Base-by-base conservation (phyloP, 345 rosid species). In the Laguncularia racemosa region DNA sequence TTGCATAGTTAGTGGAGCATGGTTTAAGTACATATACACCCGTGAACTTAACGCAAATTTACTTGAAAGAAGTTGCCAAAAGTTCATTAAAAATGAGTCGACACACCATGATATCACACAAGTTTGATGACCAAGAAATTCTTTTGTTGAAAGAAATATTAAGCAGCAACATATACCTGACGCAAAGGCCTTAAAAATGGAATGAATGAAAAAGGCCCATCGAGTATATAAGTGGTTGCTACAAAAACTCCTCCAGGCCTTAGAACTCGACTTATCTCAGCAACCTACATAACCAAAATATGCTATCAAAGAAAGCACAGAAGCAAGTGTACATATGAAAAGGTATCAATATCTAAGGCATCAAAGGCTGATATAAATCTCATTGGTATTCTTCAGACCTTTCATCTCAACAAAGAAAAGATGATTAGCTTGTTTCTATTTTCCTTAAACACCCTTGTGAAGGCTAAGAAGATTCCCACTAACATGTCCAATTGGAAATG, bases 201-300 rank as follows among this genome's bases (percentile, higher is more conserved):
- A 51, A 79, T 48, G 16, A 77, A 63, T 0, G 57, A 44, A 53
- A 65, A 76, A 52, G 83, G 92, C 14, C 92, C 90, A 23, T 86
- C 98, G 2, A 77, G 64, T 64, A 88, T 65, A 69, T 49, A 65
- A 13, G 96, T 88, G 46, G 90, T 78, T 20, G 81, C 96, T 12
- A 91, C 98, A 68, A 91, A 84, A 51, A 88, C 85, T 62, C 95
- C 98, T 55, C 89, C 93, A 28, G 98, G 98, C 68, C 65, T 80
- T 59, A 91, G 70, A 69, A 82, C 87, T 67, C 96, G 80, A 76
- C 95, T 81, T 72, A 85, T 84, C 72, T 91, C 91, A 60, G 98
- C 96, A 20, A 86, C 86, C 96, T 85, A 57, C 45, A 45, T 52
- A 60, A 57, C 45, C 55, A 15, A 16, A 50, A 14, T 46, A 14